Evolutionary conservation across 1,139 yeast genomes (phyloP).

Genomic region (Debaryomyces sp.): DNA sequence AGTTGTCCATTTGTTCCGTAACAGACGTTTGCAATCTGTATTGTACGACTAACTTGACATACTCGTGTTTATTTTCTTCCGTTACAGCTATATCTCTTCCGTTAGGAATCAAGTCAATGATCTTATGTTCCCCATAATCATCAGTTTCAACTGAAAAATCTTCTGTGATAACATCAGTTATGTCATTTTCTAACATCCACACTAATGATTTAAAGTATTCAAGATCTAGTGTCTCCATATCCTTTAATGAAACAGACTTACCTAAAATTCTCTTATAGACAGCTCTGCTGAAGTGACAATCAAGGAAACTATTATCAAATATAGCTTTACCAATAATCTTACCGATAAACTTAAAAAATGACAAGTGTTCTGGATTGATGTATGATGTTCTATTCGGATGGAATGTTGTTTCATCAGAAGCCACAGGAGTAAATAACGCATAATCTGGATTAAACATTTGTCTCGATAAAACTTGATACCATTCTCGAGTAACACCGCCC

Average conservation of each 20-base stretch:
- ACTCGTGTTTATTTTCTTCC: conserved; percentile 88
- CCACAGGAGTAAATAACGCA: conserved; percentile 90
- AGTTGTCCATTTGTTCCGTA: conserved; percentile 83
- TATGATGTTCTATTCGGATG: conserved; percentile 95
- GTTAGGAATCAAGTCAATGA: conserved; percentile 75
- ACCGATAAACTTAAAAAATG: conserved; percentile 94
- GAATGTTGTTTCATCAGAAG: conserved; percentile 90
- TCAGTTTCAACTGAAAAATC: conserved; percentile 93
- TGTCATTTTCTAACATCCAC: conserved; percentile 97
- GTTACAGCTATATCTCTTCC: conserved; percentile 88
- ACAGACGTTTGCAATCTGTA: conserved; percentile 84
- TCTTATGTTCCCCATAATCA: conserved; percentile 88
- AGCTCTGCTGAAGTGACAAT: conserved; percentile 94
- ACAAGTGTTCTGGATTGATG: conserved; percentile 89
- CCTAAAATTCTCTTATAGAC: conserved; percentile 89
- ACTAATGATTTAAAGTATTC: conserved; percentile 89
- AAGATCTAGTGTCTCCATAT: conserved; percentile 91
- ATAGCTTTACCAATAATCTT: conserved; percentile 94
- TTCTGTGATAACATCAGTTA: conserved; percentile 95
- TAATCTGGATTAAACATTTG: conserved; percentile 98
- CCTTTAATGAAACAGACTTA: conserved; percentile 80
- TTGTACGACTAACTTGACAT: conserved; percentile 83
- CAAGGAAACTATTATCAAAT: conserved; percentile 82
- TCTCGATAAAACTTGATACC: conserved; percentile 93
- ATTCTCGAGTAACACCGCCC: conserved; percentile 96